Percentiles rank a stretch among this genome's conserved stretches.
These are phyloP conservation scores for Luffa aegyptiaca DNA, from an alignment of 306 rosid genomes.

Conservation along the genomic window DNA sequence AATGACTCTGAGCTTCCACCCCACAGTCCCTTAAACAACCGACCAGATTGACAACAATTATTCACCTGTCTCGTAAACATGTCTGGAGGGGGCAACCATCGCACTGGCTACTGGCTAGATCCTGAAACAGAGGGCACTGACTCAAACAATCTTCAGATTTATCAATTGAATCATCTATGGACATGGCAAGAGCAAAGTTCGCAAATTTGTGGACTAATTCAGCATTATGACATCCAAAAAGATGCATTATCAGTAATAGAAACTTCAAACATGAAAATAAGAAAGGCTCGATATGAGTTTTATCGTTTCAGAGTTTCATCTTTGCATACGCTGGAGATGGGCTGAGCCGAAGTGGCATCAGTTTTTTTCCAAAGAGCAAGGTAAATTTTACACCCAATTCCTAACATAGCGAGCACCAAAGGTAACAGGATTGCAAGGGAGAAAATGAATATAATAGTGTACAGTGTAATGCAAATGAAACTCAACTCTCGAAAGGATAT, in stretches of 20 bases:
- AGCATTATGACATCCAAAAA: not conserved
- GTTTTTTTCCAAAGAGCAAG: not conserved
- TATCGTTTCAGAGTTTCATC: not conserved
- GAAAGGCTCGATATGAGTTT: not conserved
- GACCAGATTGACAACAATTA: constrained; percentile 5
- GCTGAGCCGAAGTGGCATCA: not conserved
- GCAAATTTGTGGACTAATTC: not conserved
- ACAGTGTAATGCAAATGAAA: constrained; percentile 6
- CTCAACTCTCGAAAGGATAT: constrained; percentile 15
- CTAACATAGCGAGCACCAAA: not conserved
- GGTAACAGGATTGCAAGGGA: not conserved
- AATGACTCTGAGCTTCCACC: constrained; percentile 5
- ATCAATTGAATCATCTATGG: not conserved
- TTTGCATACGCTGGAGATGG: not conserved
- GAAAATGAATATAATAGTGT: not conserved
- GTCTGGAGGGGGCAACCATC: not conserved
- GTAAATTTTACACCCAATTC: not conserved
- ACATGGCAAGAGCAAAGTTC: not conserved
- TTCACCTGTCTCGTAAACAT: not conserved
- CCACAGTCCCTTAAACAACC: not conserved
- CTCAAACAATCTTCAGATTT: not conserved
- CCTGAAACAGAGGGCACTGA: not conserved
- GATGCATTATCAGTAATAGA: not conserved
- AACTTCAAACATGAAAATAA: not conserved
- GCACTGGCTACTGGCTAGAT: not conserved